phyloP scores from a whole-genome alignment of 257 asterid species.

The Fraxinus excelsior region DNA sequence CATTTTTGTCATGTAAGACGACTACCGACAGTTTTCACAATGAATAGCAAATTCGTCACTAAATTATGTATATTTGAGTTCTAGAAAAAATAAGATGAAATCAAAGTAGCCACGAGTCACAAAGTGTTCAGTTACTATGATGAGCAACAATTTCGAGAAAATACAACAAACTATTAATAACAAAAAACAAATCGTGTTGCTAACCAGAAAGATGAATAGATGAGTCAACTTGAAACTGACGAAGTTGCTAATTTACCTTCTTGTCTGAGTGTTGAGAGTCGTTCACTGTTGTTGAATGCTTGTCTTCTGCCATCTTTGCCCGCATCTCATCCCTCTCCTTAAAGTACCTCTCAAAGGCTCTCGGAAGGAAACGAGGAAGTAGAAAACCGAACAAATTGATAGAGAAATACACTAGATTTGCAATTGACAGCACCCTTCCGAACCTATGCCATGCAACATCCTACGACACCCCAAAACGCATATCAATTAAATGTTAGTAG shows the following conservation, averaged over 20 bases:
- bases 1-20: too few relatives aligned
- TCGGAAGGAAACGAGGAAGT: conserved; percentile 47
- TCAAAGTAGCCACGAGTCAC: too few relatives aligned
- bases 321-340: conserved; percentile 32
- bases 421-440: conserved; percentile 41
- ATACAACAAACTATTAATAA: conserved; percentile 31
- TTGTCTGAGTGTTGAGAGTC: conserved; percentile 23
- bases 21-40: too few relatives aligned
- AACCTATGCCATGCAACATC: conserved; percentile 51
- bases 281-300: conserved; percentile 24
- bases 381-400: conserved; percentile 39
- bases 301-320: conserved; percentile 38
- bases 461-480: conserved; percentile 12
- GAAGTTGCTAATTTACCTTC: conserved; percentile 20
- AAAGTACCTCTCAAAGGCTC: conserved; percentile 45
- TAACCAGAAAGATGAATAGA: neutral
- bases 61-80: too few relatives aligned
- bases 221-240: too few relatives aligned
- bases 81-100: too few relatives aligned
- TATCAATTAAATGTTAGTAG: too few relatives aligned
- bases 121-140: too few relatives aligned
- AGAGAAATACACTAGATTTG: conserved; percentile 34
- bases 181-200: conserved; percentile 12
- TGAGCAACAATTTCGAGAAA: conserved; percentile 32
- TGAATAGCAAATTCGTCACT: too few relatives aligned